phyloP scores from a whole-genome alignment of 352 stramenopile species.

The Globisporangium acanthophoron region DNA sequence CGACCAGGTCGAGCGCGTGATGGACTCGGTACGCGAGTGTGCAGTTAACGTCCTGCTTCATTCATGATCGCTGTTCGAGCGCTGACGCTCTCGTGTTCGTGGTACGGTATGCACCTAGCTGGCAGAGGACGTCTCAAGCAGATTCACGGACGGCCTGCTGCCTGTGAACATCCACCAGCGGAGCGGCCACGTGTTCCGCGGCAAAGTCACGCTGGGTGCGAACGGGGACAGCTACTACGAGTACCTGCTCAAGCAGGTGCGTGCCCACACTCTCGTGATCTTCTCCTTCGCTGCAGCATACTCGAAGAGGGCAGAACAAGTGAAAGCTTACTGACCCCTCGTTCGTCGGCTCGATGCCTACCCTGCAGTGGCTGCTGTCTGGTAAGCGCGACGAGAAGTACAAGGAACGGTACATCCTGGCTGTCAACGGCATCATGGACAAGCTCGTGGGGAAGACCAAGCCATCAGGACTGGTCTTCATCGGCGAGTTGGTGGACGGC shows the following conservation, averaged over 20 bases:
- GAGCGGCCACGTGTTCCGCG: slow-evolving; percentile 31
- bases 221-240: slow-evolving; percentile 85
- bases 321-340: background rate
- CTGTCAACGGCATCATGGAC: slow-evolving; percentile 54
- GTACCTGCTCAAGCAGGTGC: slow-evolving; percentile 77
- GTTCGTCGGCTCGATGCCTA: background rate
- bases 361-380: slow-evolving; percentile 56
- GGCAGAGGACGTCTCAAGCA: slow-evolving; percentile 38
- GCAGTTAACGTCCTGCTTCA: background rate
- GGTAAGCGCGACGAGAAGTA: slow-evolving; percentile 74
- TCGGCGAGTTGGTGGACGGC: slow-evolving; percentile 57
- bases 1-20: slow-evolving; percentile 66
- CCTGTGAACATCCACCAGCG: slow-evolving; percentile 44
- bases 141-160: slow-evolving; percentile 48
- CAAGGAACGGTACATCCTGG: slow-evolving; percentile 54
- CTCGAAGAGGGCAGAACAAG: background rate
- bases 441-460: slow-evolving; percentile 52
- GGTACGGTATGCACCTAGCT: slow-evolving; percentile 21
- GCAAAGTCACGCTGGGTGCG: slow-evolving; percentile 64
- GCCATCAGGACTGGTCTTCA: slow-evolving; percentile 54
- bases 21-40: slow-evolving; percentile 35
- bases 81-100: background rate
- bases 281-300: background rate
- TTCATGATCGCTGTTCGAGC: too few species aligned
- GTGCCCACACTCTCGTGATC: background rate